Evolutionary conservation across 495 filamentous ascomycete genomes (phyloP).

Genomic region (Daldinia grandis): DNA sequence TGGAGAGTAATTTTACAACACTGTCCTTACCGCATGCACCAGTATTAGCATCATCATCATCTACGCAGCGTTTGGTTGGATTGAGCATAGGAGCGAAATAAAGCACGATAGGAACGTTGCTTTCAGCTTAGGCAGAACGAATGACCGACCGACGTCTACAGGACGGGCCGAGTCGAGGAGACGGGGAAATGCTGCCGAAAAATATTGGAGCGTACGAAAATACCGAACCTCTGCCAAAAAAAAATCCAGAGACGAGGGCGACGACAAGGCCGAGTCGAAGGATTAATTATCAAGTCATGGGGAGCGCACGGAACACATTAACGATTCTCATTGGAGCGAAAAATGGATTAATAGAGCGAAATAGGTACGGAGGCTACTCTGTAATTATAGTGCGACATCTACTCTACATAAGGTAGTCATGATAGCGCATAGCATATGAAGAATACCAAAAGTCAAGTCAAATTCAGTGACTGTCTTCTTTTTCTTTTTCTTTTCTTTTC

Average conservation of each 20-base stretch:
- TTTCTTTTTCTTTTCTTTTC: too few species aligned
- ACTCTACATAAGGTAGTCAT: neutral
- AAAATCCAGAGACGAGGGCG: neutral
- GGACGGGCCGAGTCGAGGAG: neutral
- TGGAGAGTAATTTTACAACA: slow-evolving; percentile 39
- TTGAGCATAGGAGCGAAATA: neutral
- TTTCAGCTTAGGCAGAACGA: neutral
- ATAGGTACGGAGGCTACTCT: neutral
- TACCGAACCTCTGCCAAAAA: slow-evolving; percentile 6
- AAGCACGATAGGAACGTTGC: neutral
- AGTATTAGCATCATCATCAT: slow-evolving; percentile 27
- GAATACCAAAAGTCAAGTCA: neutral
- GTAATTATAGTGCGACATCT: neutral
- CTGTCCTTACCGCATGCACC: slow-evolving; percentile 39
- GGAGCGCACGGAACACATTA: neutral
- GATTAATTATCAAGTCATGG: neutral
- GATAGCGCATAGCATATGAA: neutral
- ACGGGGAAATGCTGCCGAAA: slow-evolving; percentile 4
- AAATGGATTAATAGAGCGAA: slow-evolving; percentile 5
- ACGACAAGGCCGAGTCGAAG: neutral
- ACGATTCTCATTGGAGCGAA: slow-evolving; percentile 8
- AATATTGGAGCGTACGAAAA: neutral
- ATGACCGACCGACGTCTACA: neutral
- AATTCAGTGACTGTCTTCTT: neutral
- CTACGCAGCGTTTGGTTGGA: neutral